Percentiles rank a stretch among this genome's conserved stretches.
phyloP scores from a whole-genome alignment of 371 early-diverging fungal species.

The Thermomucor indicae-seudaticae region DNA sequence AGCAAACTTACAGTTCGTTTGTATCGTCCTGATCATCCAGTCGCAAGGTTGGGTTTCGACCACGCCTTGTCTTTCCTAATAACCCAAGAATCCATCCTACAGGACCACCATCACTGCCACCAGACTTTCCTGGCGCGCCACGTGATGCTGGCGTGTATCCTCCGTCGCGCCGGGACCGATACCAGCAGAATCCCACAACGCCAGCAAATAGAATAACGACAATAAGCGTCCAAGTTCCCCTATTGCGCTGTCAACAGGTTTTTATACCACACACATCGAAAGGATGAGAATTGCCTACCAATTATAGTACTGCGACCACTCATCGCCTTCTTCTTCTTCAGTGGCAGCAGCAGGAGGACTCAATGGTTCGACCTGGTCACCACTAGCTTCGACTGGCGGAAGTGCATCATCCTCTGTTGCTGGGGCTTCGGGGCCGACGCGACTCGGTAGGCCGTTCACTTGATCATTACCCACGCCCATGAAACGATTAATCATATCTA shows the following conservation, averaged over 20 bases:
- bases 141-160: conserved; percentile 10
- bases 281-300: conserved; percentile 7
- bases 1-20: conserved; percentile 39
- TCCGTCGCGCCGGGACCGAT: conserved; percentile 7
- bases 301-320: conserved; percentile 19
- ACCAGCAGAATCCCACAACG: conserved; percentile 30
- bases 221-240: conserved; percentile 28
- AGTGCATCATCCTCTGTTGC: background rate
- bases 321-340: conserved; percentile 1
- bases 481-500: conserved; percentile 76
- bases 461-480: conserved; percentile 49
- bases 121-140: conserved; percentile 1
- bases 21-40: conserved; percentile 39
- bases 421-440: conserved; percentile 13
- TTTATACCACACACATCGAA: background rate
- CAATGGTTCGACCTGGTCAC: background rate
- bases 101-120: conserved; percentile 4
- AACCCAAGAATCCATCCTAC: background rate
- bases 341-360: background rate
- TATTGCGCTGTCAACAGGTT: conserved; percentile 3
- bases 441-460: conserved; percentile 29
- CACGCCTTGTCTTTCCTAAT: background rate
- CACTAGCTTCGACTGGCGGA: background rate
- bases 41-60: conserved; percentile 26
- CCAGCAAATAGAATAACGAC: conserved; percentile 22